Evolutionary conservation across 1,284 basidiomycete genomes (phyloP).

Genomic region (Melampsora larici-populina): DNA sequence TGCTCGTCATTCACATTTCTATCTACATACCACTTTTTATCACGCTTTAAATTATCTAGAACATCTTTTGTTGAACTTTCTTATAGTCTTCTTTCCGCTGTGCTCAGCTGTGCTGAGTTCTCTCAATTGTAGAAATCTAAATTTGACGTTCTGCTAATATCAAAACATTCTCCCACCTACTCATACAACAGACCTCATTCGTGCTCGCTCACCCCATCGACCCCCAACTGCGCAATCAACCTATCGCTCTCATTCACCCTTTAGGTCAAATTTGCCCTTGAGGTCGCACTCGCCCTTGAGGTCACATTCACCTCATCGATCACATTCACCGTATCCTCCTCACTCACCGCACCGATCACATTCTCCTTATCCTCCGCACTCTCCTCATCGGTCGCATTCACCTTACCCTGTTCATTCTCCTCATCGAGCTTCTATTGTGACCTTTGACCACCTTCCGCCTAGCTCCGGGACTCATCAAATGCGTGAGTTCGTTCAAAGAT

Average conservation of each 20-base stretch:
- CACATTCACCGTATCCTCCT: neutral
- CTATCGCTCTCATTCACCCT: conserved; percentile 60
- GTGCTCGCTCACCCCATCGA: neutral
- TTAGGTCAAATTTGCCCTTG: conserved; percentile 66
- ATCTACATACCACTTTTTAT: too few relatives aligned
- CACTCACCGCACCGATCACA: neutral
- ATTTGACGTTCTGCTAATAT: too few relatives aligned
- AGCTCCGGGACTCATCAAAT: neutral
- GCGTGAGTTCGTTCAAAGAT: neutral
- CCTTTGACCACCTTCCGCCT: neutral
- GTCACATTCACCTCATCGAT: conserved; percentile 64
- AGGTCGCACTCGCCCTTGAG: conserved; percentile 59
- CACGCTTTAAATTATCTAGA: too few relatives aligned
- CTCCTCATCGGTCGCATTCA: neutral
- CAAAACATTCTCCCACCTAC: too few relatives aligned
- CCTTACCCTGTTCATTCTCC: neutral
- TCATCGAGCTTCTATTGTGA: neutral
- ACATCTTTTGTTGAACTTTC: too few relatives aligned
- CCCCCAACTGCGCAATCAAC: conserved; percentile 53
- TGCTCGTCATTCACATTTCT: too few relatives aligned
- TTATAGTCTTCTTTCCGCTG: too few relatives aligned
- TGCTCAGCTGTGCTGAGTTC: too few relatives aligned
- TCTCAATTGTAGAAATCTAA: too few relatives aligned
- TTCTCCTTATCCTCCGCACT: neutral
- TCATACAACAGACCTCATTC: neutral